phyloP scores from a whole-genome alignment of 2,329 filamentous ascomycete species.

The Pseudogymnoascus sp. region DNA sequence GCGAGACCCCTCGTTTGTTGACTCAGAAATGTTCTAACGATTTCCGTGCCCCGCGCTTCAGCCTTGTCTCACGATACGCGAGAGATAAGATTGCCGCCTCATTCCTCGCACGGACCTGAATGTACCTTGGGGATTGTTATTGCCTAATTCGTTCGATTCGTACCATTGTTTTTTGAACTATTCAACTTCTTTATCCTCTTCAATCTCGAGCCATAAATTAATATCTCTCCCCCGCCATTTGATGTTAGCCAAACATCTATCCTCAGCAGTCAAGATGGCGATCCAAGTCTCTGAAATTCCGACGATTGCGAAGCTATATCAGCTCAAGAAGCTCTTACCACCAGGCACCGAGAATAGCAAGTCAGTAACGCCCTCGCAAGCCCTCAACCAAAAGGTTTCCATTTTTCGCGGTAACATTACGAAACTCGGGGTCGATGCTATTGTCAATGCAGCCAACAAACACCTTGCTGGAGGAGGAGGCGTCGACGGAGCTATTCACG shows the following conservation, averaged over 20 bases:
- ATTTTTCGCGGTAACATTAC: slow-evolving; percentile 76
- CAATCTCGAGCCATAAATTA: background rate
- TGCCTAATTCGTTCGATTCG: background rate
- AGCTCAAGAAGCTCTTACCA: slow-evolving; percentile 20
- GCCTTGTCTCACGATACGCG: background rate
- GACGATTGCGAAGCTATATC: slow-evolving; percentile 27
- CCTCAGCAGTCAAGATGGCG: slow-evolving; percentile 24
- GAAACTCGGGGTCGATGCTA: slow-evolving; percentile 65
- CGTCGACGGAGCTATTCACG: slow-evolving; percentile 81
- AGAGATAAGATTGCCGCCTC: background rate
- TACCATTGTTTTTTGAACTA: background rate
- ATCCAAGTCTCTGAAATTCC: slow-evolving; percentile 26
- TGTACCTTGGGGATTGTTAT: background rate
- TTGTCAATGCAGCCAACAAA: slow-evolving; percentile 87
- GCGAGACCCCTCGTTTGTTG: slow-evolving; percentile 1
- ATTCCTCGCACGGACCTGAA: background rate
- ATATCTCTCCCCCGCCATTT: background rate
- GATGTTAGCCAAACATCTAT: slow-evolving; percentile 11
- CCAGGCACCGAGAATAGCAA: background rate
- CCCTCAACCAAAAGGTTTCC: slow-evolving; percentile 62
- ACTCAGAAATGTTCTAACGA: slow-evolving; percentile 5
- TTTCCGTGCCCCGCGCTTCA: slow-evolving; percentile 4
- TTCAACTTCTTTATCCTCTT: background rate
- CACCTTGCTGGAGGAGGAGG: slow-evolving; percentile 80
- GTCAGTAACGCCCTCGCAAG: slow-evolving; percentile 21